phyloP scores from a whole-genome alignment of 257 asterid species.

The Solanum verrucosum region DNA sequence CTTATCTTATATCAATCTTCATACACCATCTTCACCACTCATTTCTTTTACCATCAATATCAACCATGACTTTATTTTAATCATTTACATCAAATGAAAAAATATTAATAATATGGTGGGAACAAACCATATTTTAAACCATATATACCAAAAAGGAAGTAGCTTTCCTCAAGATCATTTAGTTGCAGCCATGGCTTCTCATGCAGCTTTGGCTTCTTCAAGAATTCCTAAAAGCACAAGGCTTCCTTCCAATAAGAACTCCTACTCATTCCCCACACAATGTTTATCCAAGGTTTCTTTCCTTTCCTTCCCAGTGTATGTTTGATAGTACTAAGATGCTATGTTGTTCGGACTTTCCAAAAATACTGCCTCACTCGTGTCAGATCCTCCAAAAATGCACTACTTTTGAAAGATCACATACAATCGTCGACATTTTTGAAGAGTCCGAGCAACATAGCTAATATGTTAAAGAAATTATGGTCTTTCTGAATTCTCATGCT shows the following conservation, averaged over 20 bases:
- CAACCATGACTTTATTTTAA: slow-evolving; percentile 29
- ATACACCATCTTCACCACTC: slow-evolving; percentile 48
- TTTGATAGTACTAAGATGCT: not conserved
- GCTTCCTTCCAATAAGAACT: slow-evolving; percentile 33
- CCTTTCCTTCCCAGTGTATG: not conserved
- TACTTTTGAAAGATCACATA: not conserved
- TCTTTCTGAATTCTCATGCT: not conserved
- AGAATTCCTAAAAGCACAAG: slow-evolving; percentile 64
- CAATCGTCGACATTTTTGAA: not conserved
- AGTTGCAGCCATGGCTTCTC: slow-evolving; percentile 69
- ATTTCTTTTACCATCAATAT: slow-evolving; percentile 16
- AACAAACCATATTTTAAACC: slow-evolving; percentile 1
- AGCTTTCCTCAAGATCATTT: slow-evolving; percentile 6
- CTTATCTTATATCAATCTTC: slow-evolving; percentile 52
- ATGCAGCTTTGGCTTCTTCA: slow-evolving; percentile 88
- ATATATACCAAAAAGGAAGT: slow-evolving; percentile 3
- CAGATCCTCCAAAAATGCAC: not conserved
- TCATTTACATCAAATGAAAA: not conserved
- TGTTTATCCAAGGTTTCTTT: slow-evolving; percentile 56
- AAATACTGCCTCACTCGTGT: not conserved
- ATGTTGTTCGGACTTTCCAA: not conserved
- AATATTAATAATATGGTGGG: not conserved
- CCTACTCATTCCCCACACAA: slow-evolving; percentile 45
- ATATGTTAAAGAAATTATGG: not conserved
- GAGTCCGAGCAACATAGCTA: not conserved